These are phyloP conservation scores for Neotropicomus parvogracilis DNA, from an alignment of 1,284 basidiomycete genomes.

Conservation along the genomic window DNA sequence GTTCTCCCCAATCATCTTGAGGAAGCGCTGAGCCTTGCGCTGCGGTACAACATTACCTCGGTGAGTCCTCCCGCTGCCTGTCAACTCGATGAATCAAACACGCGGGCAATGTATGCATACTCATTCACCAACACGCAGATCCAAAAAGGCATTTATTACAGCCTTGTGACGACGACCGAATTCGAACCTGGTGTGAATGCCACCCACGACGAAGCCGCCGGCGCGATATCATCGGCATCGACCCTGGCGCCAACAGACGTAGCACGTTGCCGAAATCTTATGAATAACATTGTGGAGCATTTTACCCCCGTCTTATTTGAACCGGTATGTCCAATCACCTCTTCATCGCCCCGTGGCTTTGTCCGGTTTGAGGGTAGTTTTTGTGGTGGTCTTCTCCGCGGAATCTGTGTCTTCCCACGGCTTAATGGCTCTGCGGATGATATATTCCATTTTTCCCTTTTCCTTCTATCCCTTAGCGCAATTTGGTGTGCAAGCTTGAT, in stretches of 20 bases:
- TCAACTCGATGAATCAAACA: not conserved
- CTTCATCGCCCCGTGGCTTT: not conserved
- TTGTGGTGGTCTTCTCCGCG: no score
- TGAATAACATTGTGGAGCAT: conserved; percentile 52
- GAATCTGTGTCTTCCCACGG: no score
- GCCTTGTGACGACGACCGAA: conserved; percentile 52
- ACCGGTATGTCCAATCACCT: conserved; percentile 35
- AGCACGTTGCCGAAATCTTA: conserved; percentile 41
- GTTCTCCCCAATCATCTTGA: conserved; percentile 40
- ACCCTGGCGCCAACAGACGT: conserved; percentile 23
- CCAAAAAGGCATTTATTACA: conserved; percentile 59
- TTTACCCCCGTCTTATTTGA: conserved; percentile 73
- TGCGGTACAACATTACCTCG: conserved; percentile 40
- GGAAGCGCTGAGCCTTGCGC: conserved; percentile 49
- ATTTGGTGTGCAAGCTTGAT: not conserved
- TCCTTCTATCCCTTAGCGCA: not conserved
- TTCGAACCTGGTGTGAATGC: conserved; percentile 38
- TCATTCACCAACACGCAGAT: conserved; percentile 38
- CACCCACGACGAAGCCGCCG: not conserved
- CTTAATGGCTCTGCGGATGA: no score
- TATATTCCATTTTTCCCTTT: not conserved
- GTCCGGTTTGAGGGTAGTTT: no score
- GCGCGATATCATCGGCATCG: not conserved
- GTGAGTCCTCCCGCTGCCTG: conserved; percentile 36
- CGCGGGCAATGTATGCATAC: not conserved